Base-by-base conservation (phyloP, 805 yeast species). In the Candida anglica region DNA sequence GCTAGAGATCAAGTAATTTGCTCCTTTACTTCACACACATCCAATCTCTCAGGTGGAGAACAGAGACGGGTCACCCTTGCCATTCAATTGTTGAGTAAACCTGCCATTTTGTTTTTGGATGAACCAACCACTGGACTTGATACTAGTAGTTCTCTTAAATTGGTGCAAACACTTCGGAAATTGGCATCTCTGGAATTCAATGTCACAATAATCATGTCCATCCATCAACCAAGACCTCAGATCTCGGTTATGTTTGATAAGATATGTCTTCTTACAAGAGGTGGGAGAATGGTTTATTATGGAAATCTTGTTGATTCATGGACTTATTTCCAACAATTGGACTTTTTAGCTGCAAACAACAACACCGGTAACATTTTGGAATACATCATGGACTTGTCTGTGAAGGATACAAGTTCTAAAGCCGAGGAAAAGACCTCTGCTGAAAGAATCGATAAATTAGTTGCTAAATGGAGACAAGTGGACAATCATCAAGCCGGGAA, bases 121-220 rank as follows among this genome's bases (percentile, higher is more conserved):
- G 95, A 86, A 47, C 95, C 95, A 5, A 86, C 95, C 1, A 86
- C 95, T 0, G 95, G 95, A 0, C 59, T 86, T 21, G 95, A 86
- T 55, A 79, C 94, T 4, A 78, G 77, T 40, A 79, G 88, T 9
- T 89, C 95, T 0, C 73, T 69, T 42, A 60, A 78, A 36, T 63
- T 86, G 22, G 72, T 86, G 11, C 62, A 70, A 28, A 75, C 86
- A 0, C 66, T 87, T 35, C 73, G 77, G 43, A 67, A 73, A 37
- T 43, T 66, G 25, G 56, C 69, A 1, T 53, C 62, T 1, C 58
- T 65, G 1, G 56, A 52, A 31, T 61, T 81, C 22, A 89, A 91
- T 0, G 75, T 86, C 37, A 82, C 93, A 0, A 70, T 87, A 16
- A 69, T 86, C 3, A 62, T 85, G 55, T 80, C 88, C 32, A 81